Conservation (phyloP, 2,329 filamentous ascomycete species). For the Cordyceps militaris region DNA sequence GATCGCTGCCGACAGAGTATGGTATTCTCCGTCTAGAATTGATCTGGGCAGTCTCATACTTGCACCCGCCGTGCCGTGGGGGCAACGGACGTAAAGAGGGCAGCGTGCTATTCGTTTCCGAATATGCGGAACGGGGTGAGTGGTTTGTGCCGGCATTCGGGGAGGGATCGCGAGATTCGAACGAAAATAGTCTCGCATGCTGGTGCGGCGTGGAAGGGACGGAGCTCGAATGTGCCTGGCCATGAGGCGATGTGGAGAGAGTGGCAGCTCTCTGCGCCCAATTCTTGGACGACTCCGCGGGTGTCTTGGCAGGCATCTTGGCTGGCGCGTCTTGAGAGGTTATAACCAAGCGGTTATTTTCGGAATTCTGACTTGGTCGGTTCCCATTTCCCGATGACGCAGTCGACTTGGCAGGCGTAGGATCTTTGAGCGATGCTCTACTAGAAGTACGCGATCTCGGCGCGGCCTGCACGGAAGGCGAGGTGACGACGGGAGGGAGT, state of each 20-base stretch:
- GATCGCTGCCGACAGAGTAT: constrained; percentile 80
- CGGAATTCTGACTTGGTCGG: constrained; percentile 48
- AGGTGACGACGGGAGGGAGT: constrained; percentile 47
- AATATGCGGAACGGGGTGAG: constrained; percentile 84
- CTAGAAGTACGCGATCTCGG: constrained; percentile 52
- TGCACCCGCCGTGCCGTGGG: constrained; percentile 58
- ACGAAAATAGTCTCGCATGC: constrained; percentile 73
- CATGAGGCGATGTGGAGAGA: constrained; percentile 23
- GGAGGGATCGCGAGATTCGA: constrained; percentile 71
- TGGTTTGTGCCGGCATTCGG: constrained; percentile 70
- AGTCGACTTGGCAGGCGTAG: constrained; percentile 37
- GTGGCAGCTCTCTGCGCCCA: constrained; percentile 24
- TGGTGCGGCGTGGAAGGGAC: constrained; percentile 92
- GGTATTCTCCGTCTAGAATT: constrained; percentile 81
- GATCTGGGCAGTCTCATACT: constrained; percentile 80
- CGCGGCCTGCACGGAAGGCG: constrained; percentile 49
- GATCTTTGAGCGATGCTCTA: constrained; percentile 52
- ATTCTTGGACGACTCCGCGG: constrained; percentile 25
- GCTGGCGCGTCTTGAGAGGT: constrained; percentile 45
- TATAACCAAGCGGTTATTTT: constrained; percentile 57
- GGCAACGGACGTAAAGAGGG: constrained; percentile 61
- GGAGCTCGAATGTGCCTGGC: constrained; percentile 64
- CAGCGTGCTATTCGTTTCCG: constrained; percentile 72
- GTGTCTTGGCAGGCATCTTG: constrained; percentile 46
- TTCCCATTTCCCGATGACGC: constrained; percentile 57